Evolutionary conservation across 306 rosid genomes (phyloP), one percentile per base, ranked within the genome.

Genomic region (Geum urbanum): DNA sequence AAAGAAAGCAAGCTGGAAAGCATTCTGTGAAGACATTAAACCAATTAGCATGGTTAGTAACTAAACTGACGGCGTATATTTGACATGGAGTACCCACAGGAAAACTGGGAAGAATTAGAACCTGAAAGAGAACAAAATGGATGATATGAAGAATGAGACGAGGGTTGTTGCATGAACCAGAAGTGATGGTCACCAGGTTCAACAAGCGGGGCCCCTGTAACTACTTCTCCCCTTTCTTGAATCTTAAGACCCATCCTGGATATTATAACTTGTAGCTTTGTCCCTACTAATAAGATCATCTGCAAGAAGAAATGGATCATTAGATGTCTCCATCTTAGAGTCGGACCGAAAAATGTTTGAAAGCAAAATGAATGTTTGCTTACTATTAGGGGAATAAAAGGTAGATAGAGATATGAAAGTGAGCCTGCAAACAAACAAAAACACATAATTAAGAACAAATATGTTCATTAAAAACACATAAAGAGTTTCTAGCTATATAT

Each of bases 1-100:
- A 43, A 89, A 78, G 84, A 89, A 89, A 58, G 96, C 96, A 20
- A 92, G 86, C 77, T 90, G 89, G 63, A 92, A 92, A 59, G 98
- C 88, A 79, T 92, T 92, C 95, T 92, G 92, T 62, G 46, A 55
- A 11, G 45, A 6, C 9, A 71, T 24, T 24, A 18, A 48, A 41
- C 5, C 10, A 55, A 55, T 10, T 54, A 27, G 12, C 5, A 2
- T 40, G 0, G 32, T 70, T 9, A 15, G 73, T 19, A 40, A 32
- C 4, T 32, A 32, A 69, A 68, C 11, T 39, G n/a, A 40, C 2
- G 20, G 52, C 7, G 14, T 2, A 20, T 9, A 20, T 20, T 32
- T 32, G 3, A 32, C 4, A 3, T 32, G 37, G 37, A 32, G 37
- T 32, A 32, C 4, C 39, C 20, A 3, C 8, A 7, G 14, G 39